Evolutionary conservation across 1,284 basidiomycete genomes (phyloP).

Genomic region (Moesziomyces parantarcticus): DNA sequence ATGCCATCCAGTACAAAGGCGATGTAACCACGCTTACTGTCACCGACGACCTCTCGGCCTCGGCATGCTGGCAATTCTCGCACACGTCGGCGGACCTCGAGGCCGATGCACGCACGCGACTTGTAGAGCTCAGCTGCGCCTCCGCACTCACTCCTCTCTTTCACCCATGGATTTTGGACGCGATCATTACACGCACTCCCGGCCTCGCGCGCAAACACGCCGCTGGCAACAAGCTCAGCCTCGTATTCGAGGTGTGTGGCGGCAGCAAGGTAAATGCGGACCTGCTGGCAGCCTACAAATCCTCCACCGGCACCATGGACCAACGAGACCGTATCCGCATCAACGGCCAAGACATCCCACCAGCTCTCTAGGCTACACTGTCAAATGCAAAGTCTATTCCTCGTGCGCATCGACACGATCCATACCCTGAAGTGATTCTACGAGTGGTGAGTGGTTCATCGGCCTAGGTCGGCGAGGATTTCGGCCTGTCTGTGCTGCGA

Average conservation of each 20-base stretch:
- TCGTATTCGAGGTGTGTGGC: constrained; percentile 63
- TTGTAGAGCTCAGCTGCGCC: constrained; percentile 62
- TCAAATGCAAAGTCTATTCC: background rate
- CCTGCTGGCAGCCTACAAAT: constrained; percentile 24
- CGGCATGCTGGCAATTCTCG: constrained; percentile 45
- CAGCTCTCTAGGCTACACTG: background rate
- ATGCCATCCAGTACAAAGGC: constrained; percentile 42
- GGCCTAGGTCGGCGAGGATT: constrained; percentile 56
- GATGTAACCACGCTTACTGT: constrained; percentile 37
- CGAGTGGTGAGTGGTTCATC: constrained; percentile 3
- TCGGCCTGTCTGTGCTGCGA: constrained; percentile 46
- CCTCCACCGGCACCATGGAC: constrained; percentile 8
- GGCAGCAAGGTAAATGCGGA: constrained; percentile 42
- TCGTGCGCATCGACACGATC: too few relatives aligned
- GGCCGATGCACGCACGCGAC: constrained; percentile 3
- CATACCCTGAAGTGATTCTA: too few relatives aligned
- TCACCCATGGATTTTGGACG: constrained; percentile 37
- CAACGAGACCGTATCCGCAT: constrained; percentile 11
- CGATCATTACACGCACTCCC: constrained; percentile 8
- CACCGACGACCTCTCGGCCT: constrained; percentile 49
- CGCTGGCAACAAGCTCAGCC: constrained; percentile 18
- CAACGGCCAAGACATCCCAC: constrained; percentile 14
- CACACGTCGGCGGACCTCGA: background rate
- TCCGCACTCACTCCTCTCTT: constrained; percentile 51
- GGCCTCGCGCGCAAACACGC: constrained; percentile 6